These are phyloP conservation scores for Aspergillus affinis DNA, from an alignment of 495 filamentous ascomycete genomes.

Conservation along the genomic window DNA sequence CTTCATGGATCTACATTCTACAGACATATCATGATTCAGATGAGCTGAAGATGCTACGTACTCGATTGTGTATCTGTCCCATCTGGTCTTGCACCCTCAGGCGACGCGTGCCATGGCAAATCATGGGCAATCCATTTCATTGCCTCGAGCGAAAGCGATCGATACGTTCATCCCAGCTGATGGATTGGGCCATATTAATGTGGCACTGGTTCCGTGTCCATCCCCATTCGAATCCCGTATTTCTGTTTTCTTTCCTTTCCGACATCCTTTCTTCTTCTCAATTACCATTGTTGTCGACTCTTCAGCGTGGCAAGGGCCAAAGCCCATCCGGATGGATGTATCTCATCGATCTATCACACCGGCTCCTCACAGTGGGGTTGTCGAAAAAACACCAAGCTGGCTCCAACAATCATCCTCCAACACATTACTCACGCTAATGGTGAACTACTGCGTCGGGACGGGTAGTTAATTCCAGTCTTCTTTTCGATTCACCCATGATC, in stretches of 20 bases:
- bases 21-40: too few species aligned
- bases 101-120: background rate
- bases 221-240: too few species aligned
- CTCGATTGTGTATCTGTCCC: too few species aligned
- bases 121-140: too few species aligned
- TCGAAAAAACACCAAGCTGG: background rate
- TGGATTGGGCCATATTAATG: background rate
- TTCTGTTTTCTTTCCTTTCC: too few species aligned
- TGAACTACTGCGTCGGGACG: background rate
- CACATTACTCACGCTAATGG: background rate
- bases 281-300: background rate
- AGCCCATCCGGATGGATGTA: conserved; percentile 9
- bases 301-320: background rate
- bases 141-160: too few species aligned
- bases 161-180: too few species aligned
- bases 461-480: background rate
- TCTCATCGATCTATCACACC: conserved; percentile 23
- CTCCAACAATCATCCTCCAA: background rate
- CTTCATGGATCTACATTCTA: too few species aligned
- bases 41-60: too few species aligned
- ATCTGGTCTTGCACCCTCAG: background rate
- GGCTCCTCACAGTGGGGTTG: background rate
- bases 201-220: background rate
- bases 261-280: too few species aligned
- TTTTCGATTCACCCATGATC: background rate